Conservation (phyloP, 2,329 filamentous ascomycete species). For the Fusarium keratoplasticum region DNA sequence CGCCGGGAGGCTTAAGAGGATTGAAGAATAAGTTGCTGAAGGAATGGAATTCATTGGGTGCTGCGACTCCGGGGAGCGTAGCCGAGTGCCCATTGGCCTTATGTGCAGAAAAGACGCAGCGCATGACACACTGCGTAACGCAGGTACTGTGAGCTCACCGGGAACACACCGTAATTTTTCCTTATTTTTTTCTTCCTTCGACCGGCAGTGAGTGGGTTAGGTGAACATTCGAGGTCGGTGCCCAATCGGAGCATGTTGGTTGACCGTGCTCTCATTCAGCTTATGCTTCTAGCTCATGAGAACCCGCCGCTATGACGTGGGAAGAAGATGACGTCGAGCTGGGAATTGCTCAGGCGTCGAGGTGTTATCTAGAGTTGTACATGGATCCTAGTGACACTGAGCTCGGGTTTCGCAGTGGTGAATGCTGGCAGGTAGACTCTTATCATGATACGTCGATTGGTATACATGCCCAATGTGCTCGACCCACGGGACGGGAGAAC, state of each 20-base stretch:
- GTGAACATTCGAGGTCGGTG: neutral
- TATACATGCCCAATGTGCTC: neutral
- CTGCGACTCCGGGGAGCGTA: neutral
- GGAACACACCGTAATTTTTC: neutral
- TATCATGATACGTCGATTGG: neutral
- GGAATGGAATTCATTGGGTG: neutral
- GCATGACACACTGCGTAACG: neutral
- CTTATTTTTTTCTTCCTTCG: neutral
- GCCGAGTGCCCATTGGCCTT: neutral
- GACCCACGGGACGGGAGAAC: neutral
- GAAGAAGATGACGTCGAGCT: neutral
- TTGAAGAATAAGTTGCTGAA: neutral
- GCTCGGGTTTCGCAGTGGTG: neutral
- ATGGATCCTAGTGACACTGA: neutral
- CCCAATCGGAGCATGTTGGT: constrained; percentile 12
- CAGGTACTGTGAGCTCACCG: constrained; percentile 6
- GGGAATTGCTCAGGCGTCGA: neutral
- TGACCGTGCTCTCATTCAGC: neutral
- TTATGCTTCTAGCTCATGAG: neutral
- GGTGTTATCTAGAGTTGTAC: neutral
- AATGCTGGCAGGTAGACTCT: neutral
- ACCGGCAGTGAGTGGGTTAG: neutral
- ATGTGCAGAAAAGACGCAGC: constrained; percentile 9
- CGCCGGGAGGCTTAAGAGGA: neutral
- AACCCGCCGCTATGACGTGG: neutral